Percentiles rank a stretch among this genome's conserved stretches.
These are phyloP conservation scores for Pseudohalonectria lignicola DNA, from an alignment of 2,329 filamentous ascomycete genomes.

Conservation along the genomic window DNA sequence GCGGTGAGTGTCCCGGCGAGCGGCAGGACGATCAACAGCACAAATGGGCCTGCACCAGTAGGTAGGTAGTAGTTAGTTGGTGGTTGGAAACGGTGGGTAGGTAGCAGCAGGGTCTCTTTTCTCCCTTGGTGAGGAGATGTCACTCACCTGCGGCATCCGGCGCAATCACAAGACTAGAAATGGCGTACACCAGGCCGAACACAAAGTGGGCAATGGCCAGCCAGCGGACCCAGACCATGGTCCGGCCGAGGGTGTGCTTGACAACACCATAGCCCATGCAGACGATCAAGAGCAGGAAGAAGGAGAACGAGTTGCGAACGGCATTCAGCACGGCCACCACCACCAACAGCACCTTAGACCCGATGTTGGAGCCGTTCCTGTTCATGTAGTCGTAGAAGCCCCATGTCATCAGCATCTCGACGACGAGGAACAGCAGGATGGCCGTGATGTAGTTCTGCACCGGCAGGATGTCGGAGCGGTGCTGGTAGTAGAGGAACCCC, in stretches of 20 bases:
- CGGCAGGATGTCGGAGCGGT: slow-evolving; percentile 86
- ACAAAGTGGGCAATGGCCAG: slow-evolving; percentile 88
- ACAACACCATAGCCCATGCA: slow-evolving; percentile 99
- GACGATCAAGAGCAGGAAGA: slow-evolving; percentile 94
- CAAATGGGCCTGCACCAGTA: slow-evolving; percentile 56
- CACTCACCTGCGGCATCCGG: slow-evolving; percentile 67
- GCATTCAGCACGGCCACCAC: slow-evolving; percentile 90
- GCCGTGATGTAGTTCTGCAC: slow-evolving; percentile 99
- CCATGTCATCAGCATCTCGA: slow-evolving; percentile 98
- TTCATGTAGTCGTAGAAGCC: slow-evolving; percentile 98
- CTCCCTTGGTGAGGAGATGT: no score
- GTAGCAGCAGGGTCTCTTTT: no score
- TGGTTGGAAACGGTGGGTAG: not conserved
- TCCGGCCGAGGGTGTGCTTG: slow-evolving; percentile 80
- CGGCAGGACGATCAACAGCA: slow-evolving; percentile 87
- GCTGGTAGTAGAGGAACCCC: slow-evolving; percentile 92
- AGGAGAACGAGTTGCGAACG: slow-evolving; percentile 92
- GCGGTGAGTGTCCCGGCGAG: slow-evolving; percentile 85
- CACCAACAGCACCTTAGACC: slow-evolving; percentile 78
- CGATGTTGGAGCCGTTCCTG: slow-evolving; percentile 70
- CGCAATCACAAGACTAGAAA: slow-evolving; percentile 79
- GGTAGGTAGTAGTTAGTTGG: not conserved
- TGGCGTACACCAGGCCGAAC: slow-evolving; percentile 86
- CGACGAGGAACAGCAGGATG: slow-evolving; percentile 83
- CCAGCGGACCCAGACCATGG: slow-evolving; percentile 89